A percentile compares a stretch with the other conserved stretches of the same genome.
Evolutionary conservation across 345 rosid species (phyloP).

Genomic region (Gossypium sturtianum): DNA sequence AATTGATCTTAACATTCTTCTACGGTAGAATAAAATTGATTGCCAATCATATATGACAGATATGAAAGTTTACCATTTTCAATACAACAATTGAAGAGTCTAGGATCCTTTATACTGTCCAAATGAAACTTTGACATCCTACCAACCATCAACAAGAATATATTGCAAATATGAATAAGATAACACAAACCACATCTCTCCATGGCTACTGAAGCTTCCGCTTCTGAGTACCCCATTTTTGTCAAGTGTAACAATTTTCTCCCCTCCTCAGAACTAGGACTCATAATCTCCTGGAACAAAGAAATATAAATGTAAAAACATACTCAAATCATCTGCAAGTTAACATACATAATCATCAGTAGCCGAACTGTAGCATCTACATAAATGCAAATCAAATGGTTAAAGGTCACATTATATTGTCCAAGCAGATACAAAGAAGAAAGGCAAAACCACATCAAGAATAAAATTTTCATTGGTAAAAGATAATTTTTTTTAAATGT

Average conservation of each 20-base stretch:
- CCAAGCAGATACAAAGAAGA: not conserved
- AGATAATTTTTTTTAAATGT: not conserved
- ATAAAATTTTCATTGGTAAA: not conserved
- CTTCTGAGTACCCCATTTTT: constrained; percentile 61
- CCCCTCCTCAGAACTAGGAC: constrained; percentile 33
- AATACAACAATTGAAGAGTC: constrained; percentile 6
- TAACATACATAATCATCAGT: not conserved
- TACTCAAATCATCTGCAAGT: not conserved
- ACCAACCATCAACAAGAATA: not conserved
- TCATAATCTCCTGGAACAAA: constrained; percentile 32
- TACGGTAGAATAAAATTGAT: not conserved
- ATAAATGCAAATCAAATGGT: not conserved
- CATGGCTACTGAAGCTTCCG: constrained; percentile 65
- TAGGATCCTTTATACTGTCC: not conserved
- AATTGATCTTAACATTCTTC: not conserved
- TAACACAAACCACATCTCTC: constrained; percentile 74
- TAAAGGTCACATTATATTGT: not conserved
- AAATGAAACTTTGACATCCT: not conserved
- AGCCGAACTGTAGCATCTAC: not conserved
- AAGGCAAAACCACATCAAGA: not conserved
- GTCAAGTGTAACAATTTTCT: constrained; percentile 33
- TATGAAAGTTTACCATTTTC: constrained; percentile 5
- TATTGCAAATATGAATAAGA: not conserved
- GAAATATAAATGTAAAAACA: not conserved
- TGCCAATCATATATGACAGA: not conserved